Conservation (phyloP, 106 monocot species). For the Acorus calamus region DNA sequence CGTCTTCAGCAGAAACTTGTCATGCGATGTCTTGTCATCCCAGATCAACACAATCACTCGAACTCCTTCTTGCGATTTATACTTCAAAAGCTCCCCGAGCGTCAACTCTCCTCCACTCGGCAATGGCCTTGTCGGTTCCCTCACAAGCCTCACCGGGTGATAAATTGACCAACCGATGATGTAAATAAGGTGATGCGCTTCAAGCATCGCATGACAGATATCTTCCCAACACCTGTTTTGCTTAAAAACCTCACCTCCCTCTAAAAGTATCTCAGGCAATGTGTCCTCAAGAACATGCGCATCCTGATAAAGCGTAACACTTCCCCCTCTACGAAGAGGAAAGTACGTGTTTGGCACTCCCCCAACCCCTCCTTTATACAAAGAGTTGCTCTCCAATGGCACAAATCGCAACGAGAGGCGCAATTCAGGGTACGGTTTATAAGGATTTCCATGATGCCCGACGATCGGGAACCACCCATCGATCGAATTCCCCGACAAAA, state of each 20-base stretch:
- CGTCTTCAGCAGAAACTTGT: constrained; percentile 74
- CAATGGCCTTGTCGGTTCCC: constrained; percentile 35
- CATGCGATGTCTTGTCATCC: constrained; percentile 91
- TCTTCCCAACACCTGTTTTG: constrained; percentile 68
- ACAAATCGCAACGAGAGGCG: constrained; percentile 51
- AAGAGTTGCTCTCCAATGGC: constrained; percentile 28
- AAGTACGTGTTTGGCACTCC: constrained; percentile 59
- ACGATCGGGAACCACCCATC: constrained; percentile 49
- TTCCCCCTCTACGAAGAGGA: constrained; percentile 39
- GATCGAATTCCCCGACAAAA: constrained; percentile 25
- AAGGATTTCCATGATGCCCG: constrained; percentile 16
- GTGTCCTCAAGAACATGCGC: constrained; percentile 48
- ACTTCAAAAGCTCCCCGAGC: constrained; percentile 63
- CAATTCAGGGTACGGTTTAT: constrained; percentile 43
- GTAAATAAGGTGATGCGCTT: constrained; percentile 65
- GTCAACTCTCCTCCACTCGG: constrained; percentile 40
- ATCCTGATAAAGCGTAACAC: constrained; percentile 66
- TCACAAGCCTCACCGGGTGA: constrained; percentile 46
- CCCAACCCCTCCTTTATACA: constrained; percentile 54
- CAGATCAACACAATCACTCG: constrained; percentile 61
- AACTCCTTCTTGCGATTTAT: constrained; percentile 60
- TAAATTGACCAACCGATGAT: constrained; percentile 64
- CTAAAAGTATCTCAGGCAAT: constrained; percentile 36
- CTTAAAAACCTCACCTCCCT: constrained; percentile 33
- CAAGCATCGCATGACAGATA: constrained; percentile 48